These are phyloP conservation scores for Russula griseocarnosa DNA, from an alignment of 768 basidiomycete species.

Conservation along the genomic window DNA sequence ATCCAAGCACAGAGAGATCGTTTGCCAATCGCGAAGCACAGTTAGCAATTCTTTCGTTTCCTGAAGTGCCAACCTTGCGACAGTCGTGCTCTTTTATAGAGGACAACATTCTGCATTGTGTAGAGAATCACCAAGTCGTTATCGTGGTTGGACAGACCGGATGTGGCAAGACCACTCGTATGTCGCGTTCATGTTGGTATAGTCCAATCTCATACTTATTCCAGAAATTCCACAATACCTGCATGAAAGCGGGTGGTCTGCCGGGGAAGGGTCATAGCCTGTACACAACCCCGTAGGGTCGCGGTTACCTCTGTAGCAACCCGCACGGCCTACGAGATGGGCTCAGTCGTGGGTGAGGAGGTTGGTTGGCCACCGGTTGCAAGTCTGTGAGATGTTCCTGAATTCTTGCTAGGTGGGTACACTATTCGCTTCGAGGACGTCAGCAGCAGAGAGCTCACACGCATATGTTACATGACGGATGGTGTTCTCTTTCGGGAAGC, in stretches of 20 bases:
- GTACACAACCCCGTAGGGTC: constrained; percentile 89
- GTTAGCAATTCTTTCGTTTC: constrained; percentile 40
- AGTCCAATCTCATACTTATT: not conserved
- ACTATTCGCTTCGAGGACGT: constrained; percentile 96
- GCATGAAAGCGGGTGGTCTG: constrained; percentile 89
- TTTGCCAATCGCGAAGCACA: constrained; percentile 88
- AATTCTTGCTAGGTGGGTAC: constrained; percentile 78
- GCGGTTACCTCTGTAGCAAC: constrained; percentile 93
- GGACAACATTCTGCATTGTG: constrained; percentile 71
- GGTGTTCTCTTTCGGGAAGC: constrained; percentile 97
- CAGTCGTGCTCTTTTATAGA: constrained; percentile 40
- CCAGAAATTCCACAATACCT: constrained; percentile 94
- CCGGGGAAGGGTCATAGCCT: constrained; percentile 77
- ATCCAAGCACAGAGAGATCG: constrained; percentile 74
- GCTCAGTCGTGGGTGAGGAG: constrained; percentile 83
- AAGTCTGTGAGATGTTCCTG: constrained; percentile 94
- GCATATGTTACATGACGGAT: constrained; percentile 95
- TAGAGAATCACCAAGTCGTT: constrained; percentile 79
- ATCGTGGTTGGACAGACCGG: constrained; percentile 95
- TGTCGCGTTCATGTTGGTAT: constrained; percentile 33
- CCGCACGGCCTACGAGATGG: constrained; percentile 90
- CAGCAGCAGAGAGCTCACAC: constrained; percentile 75
- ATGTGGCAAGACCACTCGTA: constrained; percentile 96
- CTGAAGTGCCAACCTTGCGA: constrained; percentile 5
- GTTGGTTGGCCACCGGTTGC: constrained; percentile 58